phyloP scores from a whole-genome alignment of 169 alveolate species.

The Plasmodium coatneyi region DNA sequence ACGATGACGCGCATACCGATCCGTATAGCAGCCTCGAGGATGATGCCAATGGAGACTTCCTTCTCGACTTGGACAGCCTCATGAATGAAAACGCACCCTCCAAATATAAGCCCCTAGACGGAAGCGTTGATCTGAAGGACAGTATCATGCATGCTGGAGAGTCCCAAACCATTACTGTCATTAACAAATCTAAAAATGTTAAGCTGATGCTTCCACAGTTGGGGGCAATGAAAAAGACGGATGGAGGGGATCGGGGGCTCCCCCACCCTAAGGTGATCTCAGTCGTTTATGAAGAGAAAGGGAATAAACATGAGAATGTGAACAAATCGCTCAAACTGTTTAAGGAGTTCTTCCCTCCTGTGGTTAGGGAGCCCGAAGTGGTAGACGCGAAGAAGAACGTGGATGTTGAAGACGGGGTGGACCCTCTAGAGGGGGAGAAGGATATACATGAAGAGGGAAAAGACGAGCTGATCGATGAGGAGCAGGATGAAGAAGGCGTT shows the following conservation, averaged over 20 bases:
- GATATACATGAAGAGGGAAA: neutral
- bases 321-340: slow-evolving; percentile 5
- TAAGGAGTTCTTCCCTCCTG: slow-evolving; percentile 44
- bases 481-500: neutral
- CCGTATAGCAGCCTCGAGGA: neutral
- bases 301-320: slow-evolving; percentile 20
- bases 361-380: neutral
- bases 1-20: neutral
- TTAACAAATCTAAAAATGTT: slow-evolving; percentile 60
- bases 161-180: slow-evolving; percentile 16
- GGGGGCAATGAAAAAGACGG: neutral
- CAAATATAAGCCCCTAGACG: neutral
- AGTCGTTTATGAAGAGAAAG: slow-evolving; percentile 21
- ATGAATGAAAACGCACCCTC: neutral
- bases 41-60: neutral
- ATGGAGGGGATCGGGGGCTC: neutral
- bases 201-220: slow-evolving; percentile 17
- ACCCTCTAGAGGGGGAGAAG: neutral
- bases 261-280: slow-evolving; percentile 33
- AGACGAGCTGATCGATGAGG: neutral
- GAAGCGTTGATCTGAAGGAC: slow-evolving; percentile 19
- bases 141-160: slow-evolving; percentile 22
- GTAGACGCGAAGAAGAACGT: neutral
- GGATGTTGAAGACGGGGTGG: neutral
- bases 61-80: neutral